Evolutionary conservation across 495 filamentous ascomycete species (phyloP).

Genomic region (Melanomma pulvis-pyrius): DNA sequence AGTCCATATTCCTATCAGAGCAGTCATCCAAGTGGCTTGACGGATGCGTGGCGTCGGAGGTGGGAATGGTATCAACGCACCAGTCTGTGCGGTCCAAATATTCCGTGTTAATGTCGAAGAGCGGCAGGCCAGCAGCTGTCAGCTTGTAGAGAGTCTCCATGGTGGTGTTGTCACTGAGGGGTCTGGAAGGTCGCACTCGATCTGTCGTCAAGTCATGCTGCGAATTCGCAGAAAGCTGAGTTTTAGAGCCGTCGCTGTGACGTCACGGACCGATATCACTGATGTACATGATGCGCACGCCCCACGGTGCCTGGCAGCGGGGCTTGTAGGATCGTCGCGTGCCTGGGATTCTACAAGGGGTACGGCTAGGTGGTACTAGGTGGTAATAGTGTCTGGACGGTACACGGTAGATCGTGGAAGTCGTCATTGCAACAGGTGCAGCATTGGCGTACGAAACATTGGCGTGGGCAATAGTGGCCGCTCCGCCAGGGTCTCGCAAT

Average conservation of each 20-base stretch:
- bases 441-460: too few relatives aligned
- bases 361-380: too few relatives aligned
- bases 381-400: too few relatives aligned
- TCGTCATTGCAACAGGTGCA: too few relatives aligned
- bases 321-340: not conserved
- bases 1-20: too few relatives aligned
- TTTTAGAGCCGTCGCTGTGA: too few relatives aligned
- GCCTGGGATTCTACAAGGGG: not conserved
- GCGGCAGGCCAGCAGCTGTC: slow-evolving; percentile 21
- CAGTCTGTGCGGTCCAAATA: slow-evolving; percentile 25
- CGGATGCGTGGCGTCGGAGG: not conserved
- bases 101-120: slow-evolving; percentile 31
- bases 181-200: not conserved
- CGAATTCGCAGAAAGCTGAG: not conserved
- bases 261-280: not conserved
- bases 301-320: not conserved
- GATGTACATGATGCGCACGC: too few relatives aligned
- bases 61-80: not conserved
- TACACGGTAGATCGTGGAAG: too few relatives aligned
- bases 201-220: not conserved
- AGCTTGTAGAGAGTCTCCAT: slow-evolving; percentile 32
- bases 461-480: too few relatives aligned
- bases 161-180: not conserved
- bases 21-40: too few relatives aligned
- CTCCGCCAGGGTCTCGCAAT: too few relatives aligned